Conservation (phyloP, 768 basidiomycete species). For the Asterophora parasitica region DNA sequence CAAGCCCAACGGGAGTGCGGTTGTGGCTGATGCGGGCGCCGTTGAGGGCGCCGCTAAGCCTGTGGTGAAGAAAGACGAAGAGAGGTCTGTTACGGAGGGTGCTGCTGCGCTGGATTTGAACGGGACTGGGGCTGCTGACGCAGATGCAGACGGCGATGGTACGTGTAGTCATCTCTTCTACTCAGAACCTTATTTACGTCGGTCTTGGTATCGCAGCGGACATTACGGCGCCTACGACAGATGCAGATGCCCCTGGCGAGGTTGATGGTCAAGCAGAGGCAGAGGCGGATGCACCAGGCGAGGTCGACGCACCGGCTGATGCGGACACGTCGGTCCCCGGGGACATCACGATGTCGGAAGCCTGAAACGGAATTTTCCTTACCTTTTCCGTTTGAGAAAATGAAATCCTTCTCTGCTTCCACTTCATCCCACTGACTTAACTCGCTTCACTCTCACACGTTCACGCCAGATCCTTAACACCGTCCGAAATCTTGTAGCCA, state of each 20-base stretch:
- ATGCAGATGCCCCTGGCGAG: neutral
- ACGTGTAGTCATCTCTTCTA: neutral
- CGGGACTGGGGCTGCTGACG: neutral
- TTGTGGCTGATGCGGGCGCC: no score
- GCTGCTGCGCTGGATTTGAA: neutral
- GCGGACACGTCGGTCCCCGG: slow-evolving; percentile 10
- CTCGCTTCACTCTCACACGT: no score
- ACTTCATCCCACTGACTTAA: slow-evolving; percentile 8
- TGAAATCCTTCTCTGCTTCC: neutral
- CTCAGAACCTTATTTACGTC: neutral
- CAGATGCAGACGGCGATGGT: neutral
- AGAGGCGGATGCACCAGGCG: slow-evolving; percentile 9
- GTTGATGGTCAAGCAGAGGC: slow-evolving; percentile 1
- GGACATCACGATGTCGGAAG: slow-evolving; percentile 41
- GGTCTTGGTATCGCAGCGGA: neutral
- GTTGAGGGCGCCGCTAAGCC: neutral
- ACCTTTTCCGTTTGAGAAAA: neutral
- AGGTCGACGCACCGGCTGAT: neutral
- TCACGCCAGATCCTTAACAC: no score
- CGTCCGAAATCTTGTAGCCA: no score
- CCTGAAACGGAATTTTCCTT: slow-evolving; percentile 12
- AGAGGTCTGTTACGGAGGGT: no score
- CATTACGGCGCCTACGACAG: neutral
- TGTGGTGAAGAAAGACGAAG: neutral
- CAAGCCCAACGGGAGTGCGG: neutral